phyloP scores from a whole-genome alignment of 192 early-diverging fungal genomes.

The Coemansia sp. region DNA sequence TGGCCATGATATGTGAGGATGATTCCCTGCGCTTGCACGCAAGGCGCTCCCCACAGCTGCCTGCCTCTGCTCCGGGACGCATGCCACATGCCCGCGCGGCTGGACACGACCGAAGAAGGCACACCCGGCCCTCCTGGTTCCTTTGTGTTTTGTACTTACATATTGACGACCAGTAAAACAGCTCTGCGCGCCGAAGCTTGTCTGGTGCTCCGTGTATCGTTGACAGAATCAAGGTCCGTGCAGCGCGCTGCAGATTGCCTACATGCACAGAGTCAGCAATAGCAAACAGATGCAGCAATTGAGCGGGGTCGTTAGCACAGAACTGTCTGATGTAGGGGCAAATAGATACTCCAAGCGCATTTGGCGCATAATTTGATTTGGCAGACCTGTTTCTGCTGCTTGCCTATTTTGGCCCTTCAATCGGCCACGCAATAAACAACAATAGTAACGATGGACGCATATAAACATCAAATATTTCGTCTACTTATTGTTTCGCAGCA shows the following conservation, averaged over 20 bases:
- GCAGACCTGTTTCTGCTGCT: no score
- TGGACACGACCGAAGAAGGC: background rate
- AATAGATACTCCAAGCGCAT: no score
- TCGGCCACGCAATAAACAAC: background rate
- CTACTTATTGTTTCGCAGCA: no score
- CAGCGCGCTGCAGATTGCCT: conserved; percentile 49
- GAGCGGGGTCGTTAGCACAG: no score
- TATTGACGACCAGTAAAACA: conserved; percentile 49
- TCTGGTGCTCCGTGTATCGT: conserved; percentile 43
- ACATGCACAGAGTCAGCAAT: conserved; percentile 4
- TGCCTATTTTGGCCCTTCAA: background rate
- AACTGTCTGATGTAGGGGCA: no score
- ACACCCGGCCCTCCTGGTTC: background rate
- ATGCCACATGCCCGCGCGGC: background rate
- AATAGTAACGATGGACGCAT: no score
- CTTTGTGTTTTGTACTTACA: conserved; percentile 28
- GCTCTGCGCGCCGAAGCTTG: conserved; percentile 35
- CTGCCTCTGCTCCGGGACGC: background rate
- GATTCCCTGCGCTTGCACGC: background rate
- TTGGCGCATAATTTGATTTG: no score
- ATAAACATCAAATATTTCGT: no score
- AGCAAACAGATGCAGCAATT: no score
- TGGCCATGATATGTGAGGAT: no score
- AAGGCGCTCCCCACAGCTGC: background rate
- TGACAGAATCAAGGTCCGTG: conserved; percentile 48